Evolutionary conservation across 192 early-diverging fungal species (phyloP).

Genomic region (Funneliformis mosseae): DNA sequence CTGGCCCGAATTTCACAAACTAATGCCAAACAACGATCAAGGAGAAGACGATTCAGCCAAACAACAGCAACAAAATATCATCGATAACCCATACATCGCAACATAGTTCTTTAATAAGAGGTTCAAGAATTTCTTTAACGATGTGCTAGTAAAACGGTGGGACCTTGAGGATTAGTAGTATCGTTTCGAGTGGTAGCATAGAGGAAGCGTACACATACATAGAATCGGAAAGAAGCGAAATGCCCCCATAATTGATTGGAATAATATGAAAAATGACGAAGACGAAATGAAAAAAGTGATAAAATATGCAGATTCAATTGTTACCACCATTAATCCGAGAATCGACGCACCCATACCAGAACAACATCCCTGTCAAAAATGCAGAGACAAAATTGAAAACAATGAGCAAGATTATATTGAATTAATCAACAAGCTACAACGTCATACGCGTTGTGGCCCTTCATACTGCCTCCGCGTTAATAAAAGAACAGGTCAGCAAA

Average conservation of each 20-base stretch:
- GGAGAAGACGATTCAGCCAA: no score
- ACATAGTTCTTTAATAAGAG: no score
- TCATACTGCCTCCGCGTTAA: neutral
- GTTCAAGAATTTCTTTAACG: neutral
- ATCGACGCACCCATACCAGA: neutral
- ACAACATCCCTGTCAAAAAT: neutral
- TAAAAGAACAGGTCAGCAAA: no score
- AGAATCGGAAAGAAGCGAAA: neutral
- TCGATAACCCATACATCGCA: no score
- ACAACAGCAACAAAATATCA: no score
- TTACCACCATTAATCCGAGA: neutral
- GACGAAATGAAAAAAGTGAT: neutral
- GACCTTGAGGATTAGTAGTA: neutral
- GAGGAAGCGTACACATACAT: slow-evolving; percentile 2
- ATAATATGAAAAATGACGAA: neutral
- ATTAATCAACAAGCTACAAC: no score
- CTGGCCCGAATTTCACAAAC: no score
- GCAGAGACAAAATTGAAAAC: neutral
- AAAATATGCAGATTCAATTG: neutral
- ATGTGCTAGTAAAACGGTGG: slow-evolving; percentile 50
- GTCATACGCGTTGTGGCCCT: neutral
- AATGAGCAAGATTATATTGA: neutral
- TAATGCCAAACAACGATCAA: no score
- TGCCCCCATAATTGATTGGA: neutral
- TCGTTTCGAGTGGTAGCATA: no score